phyloP scores from a whole-genome alignment of 345 rosid species.

The Trapa incisa region DNA sequence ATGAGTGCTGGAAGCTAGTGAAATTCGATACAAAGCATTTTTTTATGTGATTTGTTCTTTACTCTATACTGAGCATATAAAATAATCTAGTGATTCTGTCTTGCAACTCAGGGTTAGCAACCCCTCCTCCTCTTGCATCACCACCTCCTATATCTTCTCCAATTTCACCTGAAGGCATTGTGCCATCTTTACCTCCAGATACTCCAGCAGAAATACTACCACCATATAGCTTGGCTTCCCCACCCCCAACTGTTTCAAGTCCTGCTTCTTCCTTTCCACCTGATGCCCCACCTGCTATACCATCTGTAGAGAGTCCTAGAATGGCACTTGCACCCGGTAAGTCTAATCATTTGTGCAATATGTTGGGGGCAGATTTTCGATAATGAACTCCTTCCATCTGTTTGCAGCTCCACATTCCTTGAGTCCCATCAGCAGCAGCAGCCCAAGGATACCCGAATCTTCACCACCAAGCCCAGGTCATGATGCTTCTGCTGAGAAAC shows the following conservation, averaged over 20 bases:
- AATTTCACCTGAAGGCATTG: constrained; percentile 21
- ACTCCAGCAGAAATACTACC: constrained; percentile 21
- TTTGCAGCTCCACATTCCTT: constrained; percentile 10
- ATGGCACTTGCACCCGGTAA: constrained; percentile 32
- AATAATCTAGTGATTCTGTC: background rate
- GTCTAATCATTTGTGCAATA: constrained; percentile 1
- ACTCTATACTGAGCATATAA: background rate
- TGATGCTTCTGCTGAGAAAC: constrained; percentile 10
- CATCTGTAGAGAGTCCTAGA: constrained; percentile 28
- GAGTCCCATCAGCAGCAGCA: constrained; percentile 2
- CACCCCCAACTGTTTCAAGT: constrained; percentile 13
- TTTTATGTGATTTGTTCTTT: background rate
- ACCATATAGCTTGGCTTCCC: constrained; percentile 16
- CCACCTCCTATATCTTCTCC: constrained; percentile 33
- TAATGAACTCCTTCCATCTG: constrained; percentile 3
- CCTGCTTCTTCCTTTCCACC: constrained; percentile 13
- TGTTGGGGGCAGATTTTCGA: background rate
- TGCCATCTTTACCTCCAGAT: constrained; percentile 26
- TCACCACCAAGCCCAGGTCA: constrained; percentile 9
- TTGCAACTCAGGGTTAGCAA: background rate
- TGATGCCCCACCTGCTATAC: constrained; percentile 18
- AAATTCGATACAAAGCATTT: background rate
- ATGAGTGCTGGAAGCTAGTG: background rate
- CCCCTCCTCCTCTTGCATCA: constrained; percentile 18
- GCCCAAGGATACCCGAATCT: constrained; percentile 8